A percentile compares a stretch with the other conserved stretches of the same genome.
phyloP scores from a whole-genome alignment of 768 basidiomycete species.

The Rubroboletus pulcherrimus region DNA sequence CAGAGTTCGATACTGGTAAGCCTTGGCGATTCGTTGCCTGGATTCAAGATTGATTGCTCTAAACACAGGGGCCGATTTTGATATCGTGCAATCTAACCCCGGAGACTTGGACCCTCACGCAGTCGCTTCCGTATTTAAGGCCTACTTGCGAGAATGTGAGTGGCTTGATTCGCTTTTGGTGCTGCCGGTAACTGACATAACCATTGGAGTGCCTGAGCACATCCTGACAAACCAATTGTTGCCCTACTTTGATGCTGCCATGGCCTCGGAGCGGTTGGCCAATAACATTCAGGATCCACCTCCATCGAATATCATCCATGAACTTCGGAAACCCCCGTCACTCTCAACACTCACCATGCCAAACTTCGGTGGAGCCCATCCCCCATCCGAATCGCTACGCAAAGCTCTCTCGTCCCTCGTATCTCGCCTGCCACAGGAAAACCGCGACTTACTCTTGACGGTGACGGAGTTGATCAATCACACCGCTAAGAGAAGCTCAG shows the following conservation, averaged over 20 bases:
- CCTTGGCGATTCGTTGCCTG: slow-evolving; percentile 8
- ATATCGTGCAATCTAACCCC: slow-evolving; percentile 72
- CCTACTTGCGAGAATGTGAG: slow-evolving; percentile 89
- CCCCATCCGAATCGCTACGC: slow-evolving; percentile 57
- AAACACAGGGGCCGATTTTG: slow-evolving; percentile 74
- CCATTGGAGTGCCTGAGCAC: slow-evolving; percentile 73
- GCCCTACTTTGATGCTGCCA: slow-evolving; percentile 76
- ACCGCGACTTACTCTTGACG: slow-evolving; percentile 79
- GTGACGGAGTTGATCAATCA: slow-evolving; percentile 76
- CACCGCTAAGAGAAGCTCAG: slow-evolving; percentile 61
- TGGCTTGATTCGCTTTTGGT: slow-evolving; percentile 13
- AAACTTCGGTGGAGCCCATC: slow-evolving; percentile 54
- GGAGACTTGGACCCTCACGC: slow-evolving; percentile 93
- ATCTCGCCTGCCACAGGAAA: slow-evolving; percentile 68
- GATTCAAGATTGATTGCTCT: slow-evolving; percentile 3
- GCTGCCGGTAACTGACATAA: slow-evolving; percentile 4
- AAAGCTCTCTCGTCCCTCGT: slow-evolving; percentile 62
- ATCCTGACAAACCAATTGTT: slow-evolving; percentile 71
- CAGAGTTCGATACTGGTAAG: slow-evolving; percentile 78
- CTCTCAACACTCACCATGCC: slow-evolving; percentile 77
- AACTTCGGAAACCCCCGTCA: slow-evolving; percentile 72
- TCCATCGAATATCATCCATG: slow-evolving; percentile 36
- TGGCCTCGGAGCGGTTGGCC: slow-evolving; percentile 49
- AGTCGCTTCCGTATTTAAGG: slow-evolving; percentile 89
- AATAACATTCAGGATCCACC: slow-evolving; percentile 24